Conservation (phyloP, 179 eudicot species). For the Camellia oleifera region DNA sequence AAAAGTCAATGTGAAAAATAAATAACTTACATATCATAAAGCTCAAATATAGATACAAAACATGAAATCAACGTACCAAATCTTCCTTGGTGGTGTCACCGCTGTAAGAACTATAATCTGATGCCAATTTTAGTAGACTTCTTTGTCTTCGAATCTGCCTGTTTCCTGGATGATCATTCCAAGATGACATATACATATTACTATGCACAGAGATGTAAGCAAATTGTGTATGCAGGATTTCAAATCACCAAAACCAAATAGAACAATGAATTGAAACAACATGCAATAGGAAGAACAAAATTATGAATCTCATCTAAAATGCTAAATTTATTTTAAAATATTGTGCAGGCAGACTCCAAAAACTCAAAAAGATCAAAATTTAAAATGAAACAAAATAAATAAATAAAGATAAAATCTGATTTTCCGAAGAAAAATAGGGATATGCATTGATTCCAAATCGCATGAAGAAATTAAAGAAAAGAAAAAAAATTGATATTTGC, state of each 20-base stretch:
- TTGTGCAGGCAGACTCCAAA: neutral
- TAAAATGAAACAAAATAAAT: neutral
- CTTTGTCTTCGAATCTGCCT: conserved; percentile 28
- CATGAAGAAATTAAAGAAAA: neutral
- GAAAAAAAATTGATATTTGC: neutral
- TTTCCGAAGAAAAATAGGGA: neutral
- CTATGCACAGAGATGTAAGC: neutral
- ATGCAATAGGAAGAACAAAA: neutral
- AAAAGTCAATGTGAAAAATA: neutral
- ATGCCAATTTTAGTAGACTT: conserved; percentile 22
- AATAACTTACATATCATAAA: neutral
- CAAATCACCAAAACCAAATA: conserved; percentile 5
- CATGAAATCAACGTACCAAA: conserved; percentile 32
- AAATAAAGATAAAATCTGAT: too few species aligned
- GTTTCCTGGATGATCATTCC: conserved; percentile 32
- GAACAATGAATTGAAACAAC: neutral
- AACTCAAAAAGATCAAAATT: neutral
- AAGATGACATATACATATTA: neutral
- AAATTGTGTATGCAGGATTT: neutral
- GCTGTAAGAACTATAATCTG: conserved; percentile 29
- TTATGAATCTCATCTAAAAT: neutral
- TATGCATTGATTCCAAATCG: neutral
- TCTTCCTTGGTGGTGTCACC: conserved; percentile 27
- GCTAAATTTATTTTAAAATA: neutral
- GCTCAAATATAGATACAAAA: conserved; percentile 8